phyloP scores from a whole-genome alignment of 768 basidiomycete species.

The Clitopilus hobsonii region DNA sequence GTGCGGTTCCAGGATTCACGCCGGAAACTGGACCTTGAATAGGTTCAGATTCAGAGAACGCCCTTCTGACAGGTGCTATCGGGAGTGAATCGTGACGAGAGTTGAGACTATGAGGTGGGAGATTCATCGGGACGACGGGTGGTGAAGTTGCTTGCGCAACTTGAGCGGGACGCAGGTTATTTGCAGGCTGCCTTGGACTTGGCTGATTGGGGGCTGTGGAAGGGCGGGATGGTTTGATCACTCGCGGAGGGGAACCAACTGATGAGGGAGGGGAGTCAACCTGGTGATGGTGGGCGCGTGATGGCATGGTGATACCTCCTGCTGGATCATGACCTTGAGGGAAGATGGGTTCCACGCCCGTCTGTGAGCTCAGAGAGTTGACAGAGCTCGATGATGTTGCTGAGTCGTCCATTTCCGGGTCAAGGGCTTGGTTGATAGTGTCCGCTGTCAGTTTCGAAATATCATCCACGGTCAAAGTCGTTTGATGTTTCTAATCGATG shows the following conservation, averaged over 20 bases:
- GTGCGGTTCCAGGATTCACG: slow-evolving; percentile 10
- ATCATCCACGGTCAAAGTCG: slow-evolving; percentile 40
- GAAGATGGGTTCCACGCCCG: background rate
- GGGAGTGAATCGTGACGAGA: slow-evolving; percentile 10
- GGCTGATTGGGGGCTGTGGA: slow-evolving; percentile 7
- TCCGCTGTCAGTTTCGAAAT: slow-evolving; percentile 38
- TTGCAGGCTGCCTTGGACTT: background rate
- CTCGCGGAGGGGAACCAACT: background rate
- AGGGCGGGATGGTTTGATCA: background rate
- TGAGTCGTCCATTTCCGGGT: slow-evolving; percentile 16
- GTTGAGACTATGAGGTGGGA: slow-evolving; percentile 9
- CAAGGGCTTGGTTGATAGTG: slow-evolving; percentile 31
- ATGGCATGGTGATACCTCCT: background rate
- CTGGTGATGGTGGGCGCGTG: slow-evolving; percentile 2
- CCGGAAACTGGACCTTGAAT: slow-evolving; percentile 15
- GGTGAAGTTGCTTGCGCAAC: slow-evolving; percentile 9
- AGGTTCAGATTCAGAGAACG: slow-evolving; percentile 28
- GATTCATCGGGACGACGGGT: slow-evolving; percentile 1
- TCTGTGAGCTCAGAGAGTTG: slow-evolving; percentile 9
- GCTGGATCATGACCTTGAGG: background rate
- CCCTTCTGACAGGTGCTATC: slow-evolving; percentile 22
- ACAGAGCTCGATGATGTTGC: slow-evolving; percentile 11
- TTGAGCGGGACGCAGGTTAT: background rate
- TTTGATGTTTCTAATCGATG: slow-evolving; percentile 34
- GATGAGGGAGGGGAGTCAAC: background rate